These are phyloP conservation scores for Adansonia digitata DNA, from an alignment of 345 rosid genomes.

Conservation along the genomic window DNA sequence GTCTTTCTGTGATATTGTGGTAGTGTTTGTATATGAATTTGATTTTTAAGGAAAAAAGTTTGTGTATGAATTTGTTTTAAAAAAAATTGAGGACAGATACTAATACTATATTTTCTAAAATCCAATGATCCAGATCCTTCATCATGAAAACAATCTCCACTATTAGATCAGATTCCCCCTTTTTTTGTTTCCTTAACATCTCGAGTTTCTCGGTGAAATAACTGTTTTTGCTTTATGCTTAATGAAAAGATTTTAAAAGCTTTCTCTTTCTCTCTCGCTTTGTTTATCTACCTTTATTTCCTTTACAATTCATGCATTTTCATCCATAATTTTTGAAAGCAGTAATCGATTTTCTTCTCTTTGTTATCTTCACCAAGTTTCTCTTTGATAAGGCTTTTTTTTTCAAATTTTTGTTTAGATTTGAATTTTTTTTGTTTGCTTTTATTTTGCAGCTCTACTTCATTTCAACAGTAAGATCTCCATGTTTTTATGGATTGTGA, in stretches of 20 bases:
- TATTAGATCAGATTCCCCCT: too few relatives aligned
- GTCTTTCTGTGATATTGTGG: too few relatives aligned
- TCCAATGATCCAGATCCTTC: too few relatives aligned
- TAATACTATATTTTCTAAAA: too few relatives aligned
- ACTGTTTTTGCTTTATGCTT: constrained; percentile 57
- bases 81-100: too few relatives aligned
- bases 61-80: too few relatives aligned
- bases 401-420: background rate
- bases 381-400: constrained; percentile 16
- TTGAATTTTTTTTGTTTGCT: background rate
- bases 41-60: too few relatives aligned
- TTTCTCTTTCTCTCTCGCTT: too few relatives aligned
- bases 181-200: too few relatives aligned
- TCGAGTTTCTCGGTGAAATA: constrained; percentile 24
- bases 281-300: background rate
- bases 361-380: constrained; percentile 5
- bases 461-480: background rate
- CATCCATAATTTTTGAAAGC: constrained; percentile 5
- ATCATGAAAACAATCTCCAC: too few relatives aligned
- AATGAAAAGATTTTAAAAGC: constrained; percentile 65
- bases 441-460: background rate
- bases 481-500: background rate
- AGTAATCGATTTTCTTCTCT: constrained; percentile 13
- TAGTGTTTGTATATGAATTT: too few relatives aligned
- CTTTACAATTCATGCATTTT: constrained; percentile 27